A percentile compares a stretch with the other conserved stretches of the same genome.
Evolutionary conservation across 1,284 basidiomycete genomes (phyloP).

Genomic region (Moesziomyces globuligerus): DNA sequence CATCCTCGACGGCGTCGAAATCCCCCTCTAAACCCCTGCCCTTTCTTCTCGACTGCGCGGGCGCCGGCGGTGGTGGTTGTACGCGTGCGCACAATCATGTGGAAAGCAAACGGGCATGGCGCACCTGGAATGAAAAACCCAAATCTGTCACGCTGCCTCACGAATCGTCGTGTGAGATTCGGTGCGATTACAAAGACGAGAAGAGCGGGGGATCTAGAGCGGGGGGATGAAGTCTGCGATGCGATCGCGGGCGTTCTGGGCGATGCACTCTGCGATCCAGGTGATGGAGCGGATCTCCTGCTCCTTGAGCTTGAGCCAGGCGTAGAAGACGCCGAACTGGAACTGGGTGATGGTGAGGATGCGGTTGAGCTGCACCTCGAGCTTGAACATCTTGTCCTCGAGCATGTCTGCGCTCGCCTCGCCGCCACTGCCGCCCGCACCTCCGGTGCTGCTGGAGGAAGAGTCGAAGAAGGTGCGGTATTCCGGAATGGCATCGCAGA

Average conservation of each 20-base stretch:
- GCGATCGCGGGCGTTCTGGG: constrained; percentile 58
- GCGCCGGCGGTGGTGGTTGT: too few relatives aligned
- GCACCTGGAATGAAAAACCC: neutral
- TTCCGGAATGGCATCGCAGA: constrained; percentile 87
- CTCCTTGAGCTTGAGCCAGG: constrained; percentile 79
- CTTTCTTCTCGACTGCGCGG: too few relatives aligned
- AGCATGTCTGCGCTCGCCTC: constrained; percentile 73
- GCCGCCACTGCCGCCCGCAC: constrained; percentile 21
- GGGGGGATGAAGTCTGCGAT: constrained; percentile 48
- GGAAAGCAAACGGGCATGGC: neutral
- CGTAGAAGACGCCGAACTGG: constrained; percentile 64
- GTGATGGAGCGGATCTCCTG: constrained; percentile 97
- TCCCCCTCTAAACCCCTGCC: constrained; percentile 8
- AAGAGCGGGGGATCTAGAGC: neutral
- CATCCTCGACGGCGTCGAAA: constrained; percentile 31
- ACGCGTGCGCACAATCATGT: too few relatives aligned
- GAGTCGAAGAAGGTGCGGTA: constrained; percentile 88
- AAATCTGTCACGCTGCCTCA: neutral
- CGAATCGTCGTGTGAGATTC: too few relatives aligned
- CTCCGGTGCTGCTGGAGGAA: constrained; percentile 9
- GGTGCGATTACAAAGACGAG: too few relatives aligned
- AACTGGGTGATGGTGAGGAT: constrained; percentile 66
- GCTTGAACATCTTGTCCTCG: constrained; percentile 94
- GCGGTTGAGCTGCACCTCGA: constrained; percentile 78
- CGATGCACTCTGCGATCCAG: constrained; percentile 85